phyloP scores from a whole-genome alignment of 371 early-diverging fungal species.

The Funneliformis caledonium region DNA sequence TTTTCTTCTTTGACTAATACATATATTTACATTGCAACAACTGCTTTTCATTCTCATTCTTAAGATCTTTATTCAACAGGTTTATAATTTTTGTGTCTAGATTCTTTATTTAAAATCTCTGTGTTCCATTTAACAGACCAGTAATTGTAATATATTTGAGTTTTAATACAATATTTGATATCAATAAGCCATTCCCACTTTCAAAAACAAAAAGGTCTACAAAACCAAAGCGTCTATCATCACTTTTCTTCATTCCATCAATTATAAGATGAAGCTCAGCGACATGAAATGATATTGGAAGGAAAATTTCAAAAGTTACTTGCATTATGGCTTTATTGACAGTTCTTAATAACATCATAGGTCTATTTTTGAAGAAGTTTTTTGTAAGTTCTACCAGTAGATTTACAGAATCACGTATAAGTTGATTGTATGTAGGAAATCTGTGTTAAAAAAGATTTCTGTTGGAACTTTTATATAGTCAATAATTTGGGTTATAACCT shows the following conservation, averaged over 20 bases:
- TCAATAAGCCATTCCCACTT: not conserved
- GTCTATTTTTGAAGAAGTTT: constrained; percentile 33
- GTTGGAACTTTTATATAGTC: not conserved
- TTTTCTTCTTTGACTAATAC: not conserved
- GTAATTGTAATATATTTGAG: not conserved
- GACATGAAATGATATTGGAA: constrained; percentile 35
- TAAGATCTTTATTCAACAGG: not conserved
- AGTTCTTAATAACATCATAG: constrained; percentile 34
- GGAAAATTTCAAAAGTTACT: constrained; percentile 41
- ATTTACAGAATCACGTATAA: not conserved
- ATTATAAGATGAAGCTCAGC: constrained; percentile 42
- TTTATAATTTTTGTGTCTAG: not conserved
- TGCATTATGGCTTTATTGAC: constrained; percentile 43
- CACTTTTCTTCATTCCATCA: constrained; percentile 40
- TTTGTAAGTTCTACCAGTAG: constrained; percentile 34
- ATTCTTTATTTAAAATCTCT: not conserved
- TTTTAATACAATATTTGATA: not conserved
- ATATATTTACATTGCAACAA: not conserved
- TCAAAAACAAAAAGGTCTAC: constrained; percentile 3
- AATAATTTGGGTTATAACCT: not conserved
- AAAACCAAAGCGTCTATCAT: not conserved
- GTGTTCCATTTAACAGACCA: not conserved
- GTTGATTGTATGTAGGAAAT: not conserved
- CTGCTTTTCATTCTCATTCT: not conserved
- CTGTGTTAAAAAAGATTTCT: not conserved